A percentile compares a stretch with the other conserved stretches of the same genome.
Evolutionary conservation across 2,329 filamentous ascomycete species (phyloP).

Genomic region (Zalaria sp.): DNA sequence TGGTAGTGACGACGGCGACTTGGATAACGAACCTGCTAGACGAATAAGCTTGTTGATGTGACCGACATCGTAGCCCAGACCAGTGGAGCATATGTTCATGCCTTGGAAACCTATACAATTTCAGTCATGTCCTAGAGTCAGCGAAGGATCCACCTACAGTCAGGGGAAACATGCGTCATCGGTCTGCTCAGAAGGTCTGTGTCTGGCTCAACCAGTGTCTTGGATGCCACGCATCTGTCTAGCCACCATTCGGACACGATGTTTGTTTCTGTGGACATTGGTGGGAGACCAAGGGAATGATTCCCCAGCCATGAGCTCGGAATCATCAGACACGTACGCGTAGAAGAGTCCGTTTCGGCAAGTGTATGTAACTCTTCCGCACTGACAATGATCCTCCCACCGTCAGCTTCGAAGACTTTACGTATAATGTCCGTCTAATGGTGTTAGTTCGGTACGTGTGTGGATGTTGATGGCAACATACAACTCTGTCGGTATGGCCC

Average conservation of each 20-base stretch:
- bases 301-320: slow-evolving; percentile 19
- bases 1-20: neutral
- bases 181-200: slow-evolving; percentile 64
- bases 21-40: slow-evolving; percentile 45
- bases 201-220: slow-evolving; percentile 53
- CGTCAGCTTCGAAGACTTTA: slow-evolving; percentile 12
- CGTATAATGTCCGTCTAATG: neutral
- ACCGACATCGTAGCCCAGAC: slow-evolving; percentile 74
- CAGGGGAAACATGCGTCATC: slow-evolving; percentile 30
- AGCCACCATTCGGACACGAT: slow-evolving; percentile 84
- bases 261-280: slow-evolving; percentile 17
- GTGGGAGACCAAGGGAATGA: slow-evolving; percentile 8
- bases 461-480: neutral
- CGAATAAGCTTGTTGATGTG: slow-evolving; percentile 67
- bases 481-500: slow-evolving; percentile 3
- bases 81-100: slow-evolving; percentile 66
- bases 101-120: slow-evolving; percentile 41
- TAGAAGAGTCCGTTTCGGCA: slow-evolving; percentile 7
- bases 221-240: slow-evolving; percentile 72
- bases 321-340: slow-evolving; percentile 18
- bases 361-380: slow-evolving; percentile 10
- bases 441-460: neutral
- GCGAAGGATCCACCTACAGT: neutral
- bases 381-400: slow-evolving; percentile 13
- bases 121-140: neutral